Percentiles rank a stretch among this genome's conserved stretches.
These are phyloP conservation scores for Escovopsis sp. DNA, from an alignment of 2,329 filamentous ascomycete species.

Conservation along the genomic window DNA sequence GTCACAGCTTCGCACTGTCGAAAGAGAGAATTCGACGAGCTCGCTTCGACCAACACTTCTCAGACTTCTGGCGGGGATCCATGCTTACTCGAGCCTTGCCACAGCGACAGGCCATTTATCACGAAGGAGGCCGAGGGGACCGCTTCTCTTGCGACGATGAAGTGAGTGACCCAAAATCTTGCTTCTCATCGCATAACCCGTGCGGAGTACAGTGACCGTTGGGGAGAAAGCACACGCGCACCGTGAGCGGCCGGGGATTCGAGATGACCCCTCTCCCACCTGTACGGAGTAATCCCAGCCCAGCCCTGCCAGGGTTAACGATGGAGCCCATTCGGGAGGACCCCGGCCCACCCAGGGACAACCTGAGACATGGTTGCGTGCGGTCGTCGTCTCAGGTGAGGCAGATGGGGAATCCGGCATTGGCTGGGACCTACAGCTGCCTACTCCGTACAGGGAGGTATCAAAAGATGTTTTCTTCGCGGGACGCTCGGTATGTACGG, in stretches of 20 bases:
- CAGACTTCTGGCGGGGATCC: too few species aligned
- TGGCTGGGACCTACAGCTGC: too few species aligned
- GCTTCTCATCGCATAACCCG: not conserved
- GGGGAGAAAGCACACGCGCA: not conserved
- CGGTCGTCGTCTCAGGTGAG: not conserved
- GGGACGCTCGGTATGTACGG: too few species aligned
- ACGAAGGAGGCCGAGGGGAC: too few species aligned
- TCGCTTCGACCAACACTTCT: too few species aligned
- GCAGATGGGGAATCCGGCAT: not conserved
- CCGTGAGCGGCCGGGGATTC: not conserved
- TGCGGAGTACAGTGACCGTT: not conserved
- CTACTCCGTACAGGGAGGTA: not conserved
- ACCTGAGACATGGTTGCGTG: not conserved
- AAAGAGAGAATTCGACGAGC: too few species aligned
- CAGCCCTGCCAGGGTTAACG: too few species aligned
- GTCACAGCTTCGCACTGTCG: not conserved
- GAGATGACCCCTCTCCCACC: too few species aligned
- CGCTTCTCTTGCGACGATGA: not conserved
- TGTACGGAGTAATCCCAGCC: too few species aligned
- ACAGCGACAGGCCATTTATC: not conserved
- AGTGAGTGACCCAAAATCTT: not conserved
- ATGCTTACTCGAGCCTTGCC: not conserved
- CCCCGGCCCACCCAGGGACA: not conserved
- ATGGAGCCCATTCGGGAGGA: too few species aligned
- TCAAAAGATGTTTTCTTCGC: too few species aligned